Evolutionary conservation across 768 basidiomycete species (phyloP), one percentile per base, ranked within the genome.

Genomic region (Psilocybe cubensis): DNA sequence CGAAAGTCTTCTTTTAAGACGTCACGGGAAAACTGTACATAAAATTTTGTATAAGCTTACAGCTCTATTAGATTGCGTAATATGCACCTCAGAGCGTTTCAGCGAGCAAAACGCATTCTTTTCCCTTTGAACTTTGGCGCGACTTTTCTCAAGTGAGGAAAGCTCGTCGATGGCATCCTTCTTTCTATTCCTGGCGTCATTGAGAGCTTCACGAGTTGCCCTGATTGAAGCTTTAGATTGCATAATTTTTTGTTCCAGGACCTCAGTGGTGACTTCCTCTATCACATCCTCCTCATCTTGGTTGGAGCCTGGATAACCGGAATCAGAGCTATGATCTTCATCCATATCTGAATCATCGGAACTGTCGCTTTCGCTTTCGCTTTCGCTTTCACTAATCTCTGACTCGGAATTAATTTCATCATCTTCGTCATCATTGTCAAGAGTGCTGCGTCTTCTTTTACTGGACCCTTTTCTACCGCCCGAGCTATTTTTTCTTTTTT

Each of bases 91-190:
- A 2, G 83, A 83, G 4, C 84, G 76, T 66, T 81, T 84, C 54
- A 79, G 62, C 0, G 84, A 83, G 61, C 85, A 87, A 63, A 83
- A 85, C 0, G 78, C 83, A 58, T 86, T 86, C 73, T 87, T 87
- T 55, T 83, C 80, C 60, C 79, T 84, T 62, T 83, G 82, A 25
- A 76, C 78, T 28, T 68, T 70, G 3, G 75, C 72, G 17, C 75
- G 70, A 62, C 77, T 77, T 59, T 81, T 79, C 61, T 77, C 73
- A 14, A 78, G 56, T 10, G 66, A 68, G 1, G 76, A 71, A 21
- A 77, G 60, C 23, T 63, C 56, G 53, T 78, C 71, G 12, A 31
- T 45, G 9, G 73, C 72, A 10, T 72, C 72, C 52, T 78, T 77
- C 61, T 69, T 76, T 41, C 65, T 55, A 56, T 70, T 71, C 4